Evolutionary conservation across 2,329 filamentous ascomycete genomes (phyloP), one percentile per base, ranked within the genome.

Genomic region (Apiospora hydei): DNA sequence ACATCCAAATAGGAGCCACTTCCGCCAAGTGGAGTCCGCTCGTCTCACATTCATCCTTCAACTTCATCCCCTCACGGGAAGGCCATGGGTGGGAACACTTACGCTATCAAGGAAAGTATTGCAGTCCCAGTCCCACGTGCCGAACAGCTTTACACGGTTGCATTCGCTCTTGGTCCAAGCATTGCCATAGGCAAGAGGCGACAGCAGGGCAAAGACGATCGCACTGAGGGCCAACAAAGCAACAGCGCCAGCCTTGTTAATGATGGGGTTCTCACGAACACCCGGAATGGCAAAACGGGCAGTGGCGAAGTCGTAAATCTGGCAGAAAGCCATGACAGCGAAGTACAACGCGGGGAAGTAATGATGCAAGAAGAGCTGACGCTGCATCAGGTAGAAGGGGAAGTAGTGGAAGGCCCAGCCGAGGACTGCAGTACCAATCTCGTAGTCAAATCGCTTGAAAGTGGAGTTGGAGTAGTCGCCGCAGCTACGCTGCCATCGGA

Each of bases 361-460:
- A 85, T 99, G 96, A 83, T 99, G 96, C 74, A 99, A 87, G 88
- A 99, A 99, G 47, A 99, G 91, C 84, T 99, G 96, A 77, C 96
- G 95, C 81, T 96, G 91, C 96, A 99, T 98, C 72, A 99, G 89
- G 86, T 91, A 99, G 86, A 99, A 99, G 14, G 96, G 96, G 87
- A 99, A 98, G 86, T 98, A 99, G 84, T 99, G 96, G 83, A 99
- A 92, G 67, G 94, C 94, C 96, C 96, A 99, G 76, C 93, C 96
- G 11, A 99, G 89, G 44, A 98, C 93, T 24, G 91, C 94, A 70
- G 91, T 94, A 74, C 96, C 96, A 73, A 98, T 90, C 83, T 99
- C 96, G 80, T 98, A 98, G 83, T 98, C 96, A 82, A 98, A 99
- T 71, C 96, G 94, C 86, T 98, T 98, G 88, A 98, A 97, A 51